These are phyloP conservation scores for Rhododendron henanense DNA, from an alignment of 148 eudicot genomes.

Conservation along the genomic window DNA sequence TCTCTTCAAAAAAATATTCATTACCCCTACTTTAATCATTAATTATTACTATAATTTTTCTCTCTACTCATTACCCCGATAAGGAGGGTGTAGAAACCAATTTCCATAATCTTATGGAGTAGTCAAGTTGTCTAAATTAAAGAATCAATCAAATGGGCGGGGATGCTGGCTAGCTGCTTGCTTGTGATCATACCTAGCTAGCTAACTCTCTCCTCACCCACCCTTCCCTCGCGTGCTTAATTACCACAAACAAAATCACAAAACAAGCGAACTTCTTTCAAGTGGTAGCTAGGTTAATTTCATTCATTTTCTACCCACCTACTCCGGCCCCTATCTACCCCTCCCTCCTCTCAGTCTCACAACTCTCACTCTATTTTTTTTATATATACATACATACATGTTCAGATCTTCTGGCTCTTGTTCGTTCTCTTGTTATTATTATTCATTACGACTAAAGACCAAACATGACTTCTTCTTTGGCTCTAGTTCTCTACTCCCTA, in stretches of 20 bases:
- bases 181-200: background rate
- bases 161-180: background rate
- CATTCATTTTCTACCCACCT: background rate
- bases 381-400: too few relatives aligned
- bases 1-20: too few relatives aligned
- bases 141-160: background rate
- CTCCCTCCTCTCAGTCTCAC: background rate
- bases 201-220: background rate
- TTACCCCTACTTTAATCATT: too few relatives aligned
- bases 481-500: conserved; percentile 29
- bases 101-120: too few relatives aligned
- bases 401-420: background rate
- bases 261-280: background rate
- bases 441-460: background rate
- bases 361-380: background rate
- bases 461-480: conserved; percentile 20
- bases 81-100: too few relatives aligned
- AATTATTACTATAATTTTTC: too few relatives aligned
- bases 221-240: background rate
- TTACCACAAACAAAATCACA: too few relatives aligned
- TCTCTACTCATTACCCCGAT: too few relatives aligned
- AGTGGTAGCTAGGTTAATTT: background rate
- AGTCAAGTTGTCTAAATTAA: background rate
- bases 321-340: background rate
- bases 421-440: too few relatives aligned